These are phyloP conservation scores for Suillus subaureus DNA, from an alignment of 768 basidiomycete genomes.

Conservation along the genomic window DNA sequence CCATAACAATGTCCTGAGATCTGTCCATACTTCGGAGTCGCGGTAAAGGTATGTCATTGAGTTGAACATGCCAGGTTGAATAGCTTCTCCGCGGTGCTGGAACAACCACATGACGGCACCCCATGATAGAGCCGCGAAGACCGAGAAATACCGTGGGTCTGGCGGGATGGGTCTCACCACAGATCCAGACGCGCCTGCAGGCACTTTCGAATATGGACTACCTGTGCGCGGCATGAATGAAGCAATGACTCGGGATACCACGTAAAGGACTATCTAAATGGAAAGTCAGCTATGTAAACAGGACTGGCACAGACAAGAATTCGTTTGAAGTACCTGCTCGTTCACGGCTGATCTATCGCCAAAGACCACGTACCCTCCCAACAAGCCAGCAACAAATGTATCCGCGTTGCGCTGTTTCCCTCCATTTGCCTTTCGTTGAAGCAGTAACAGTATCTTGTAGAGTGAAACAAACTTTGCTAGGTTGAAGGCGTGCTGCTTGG, in stretches of 20 bases:
- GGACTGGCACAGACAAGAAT: conserved; percentile 4
- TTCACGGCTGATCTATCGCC: conserved; percentile 87
- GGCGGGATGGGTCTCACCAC: conserved; percentile 76
- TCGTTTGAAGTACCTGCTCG: conserved; percentile 65
- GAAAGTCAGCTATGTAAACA: conserved; percentile 10
- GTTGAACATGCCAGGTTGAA: conserved; percentile 96
- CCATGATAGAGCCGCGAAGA: conserved; percentile 90
- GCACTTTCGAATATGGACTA: conserved; percentile 50
- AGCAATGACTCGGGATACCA: conserved; percentile 88
- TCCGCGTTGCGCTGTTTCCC: conserved; percentile 84
- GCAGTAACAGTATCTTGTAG: conserved; percentile 83
- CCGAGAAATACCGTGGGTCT: conserved; percentile 78
- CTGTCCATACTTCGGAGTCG: conserved; percentile 87
- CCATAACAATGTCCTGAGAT: conserved; percentile 86
- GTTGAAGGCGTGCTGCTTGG: conserved; percentile 88
- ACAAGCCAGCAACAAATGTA: conserved; percentile 88
- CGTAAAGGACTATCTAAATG: conserved; percentile 90
- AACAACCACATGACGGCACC: conserved; percentile 98
- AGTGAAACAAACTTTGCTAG: conserved; percentile 92
- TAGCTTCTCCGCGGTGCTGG: conserved; percentile 81
- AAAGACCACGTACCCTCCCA: conserved; percentile 91
- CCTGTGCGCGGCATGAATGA: conserved; percentile 85
- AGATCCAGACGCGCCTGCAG: conserved; percentile 43
- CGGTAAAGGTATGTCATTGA: conserved; percentile 95
- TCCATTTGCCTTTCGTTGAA: conserved; percentile 80